Evolutionary conservation across 805 yeast species (phyloP), one percentile per base, ranked within the genome.

Genomic region (Metschnikowia lochheadii): DNA sequence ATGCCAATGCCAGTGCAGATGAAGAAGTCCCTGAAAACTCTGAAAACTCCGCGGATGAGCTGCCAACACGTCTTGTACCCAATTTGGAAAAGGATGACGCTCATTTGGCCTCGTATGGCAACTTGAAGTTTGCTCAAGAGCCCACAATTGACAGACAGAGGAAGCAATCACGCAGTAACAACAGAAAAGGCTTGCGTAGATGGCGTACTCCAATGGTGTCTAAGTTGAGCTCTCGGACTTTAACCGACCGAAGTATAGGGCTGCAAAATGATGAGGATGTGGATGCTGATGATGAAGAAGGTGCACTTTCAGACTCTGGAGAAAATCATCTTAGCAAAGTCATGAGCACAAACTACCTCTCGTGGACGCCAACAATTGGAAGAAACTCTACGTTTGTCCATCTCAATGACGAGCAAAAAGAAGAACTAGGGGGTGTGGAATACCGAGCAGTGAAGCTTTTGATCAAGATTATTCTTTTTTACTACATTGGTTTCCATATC

Each of bases 351-450:
- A 81, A 80, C 51, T 94, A 91, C 59, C 71, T 92, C 21, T 90
- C 97, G 0, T 90, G 96, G 89, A 79, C 79, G 32, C 97, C 98
- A 2, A 87, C 94, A 0, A 79, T 94, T 34, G 98, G 97, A 10
- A 79, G 97, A 66, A 94, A 94, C 67, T 92, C 98, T 0, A 85
- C 91, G 0, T 94, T 94, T 73, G 86, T 89, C 2, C 86, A 86
- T 14, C 67, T 94, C 40, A 82, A 89, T 2, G 88, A 83, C 35
- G 84, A 79, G 21, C 98, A 94, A 65, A 90, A 89, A 61, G 95
- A 87, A 52, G 99, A 94, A 65, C 70, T 94, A 36, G 99, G 99
- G 36, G 99, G 99, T 45, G 97, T 94, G 14, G 99, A 94, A 63
- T 94, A 94, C 64, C 78, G 97, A 40, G 89, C 99, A 0, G 77